These are phyloP conservation scores for Eucalyptus erythrocorys DNA, from an alignment of 345 rosid genomes.

Conservation along the genomic window DNA sequence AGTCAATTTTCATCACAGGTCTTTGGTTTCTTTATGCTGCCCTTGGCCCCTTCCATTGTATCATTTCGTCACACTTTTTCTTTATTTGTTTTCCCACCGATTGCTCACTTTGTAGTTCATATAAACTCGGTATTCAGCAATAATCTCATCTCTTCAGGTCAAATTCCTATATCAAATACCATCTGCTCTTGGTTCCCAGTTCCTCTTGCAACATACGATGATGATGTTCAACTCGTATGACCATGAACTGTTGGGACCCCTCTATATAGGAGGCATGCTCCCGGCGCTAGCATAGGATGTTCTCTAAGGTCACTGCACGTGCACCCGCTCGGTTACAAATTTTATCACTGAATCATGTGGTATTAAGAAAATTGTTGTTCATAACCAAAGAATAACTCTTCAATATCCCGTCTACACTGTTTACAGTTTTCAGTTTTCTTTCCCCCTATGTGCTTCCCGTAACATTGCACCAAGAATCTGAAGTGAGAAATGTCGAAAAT, in stretches of 20 bases:
- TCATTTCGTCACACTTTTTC: neutral
- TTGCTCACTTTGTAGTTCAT: neutral
- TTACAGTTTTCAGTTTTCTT: neutral
- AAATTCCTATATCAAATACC: neutral
- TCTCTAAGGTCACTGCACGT: neutral
- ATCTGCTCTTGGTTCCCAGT: conserved; percentile 2
- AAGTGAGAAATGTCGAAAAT: neutral
- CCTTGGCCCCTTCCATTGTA: neutral
- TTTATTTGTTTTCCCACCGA: neutral
- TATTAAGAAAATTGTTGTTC: neutral
- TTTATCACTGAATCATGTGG: neutral
- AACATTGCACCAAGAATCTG: neutral
- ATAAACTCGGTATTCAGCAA: neutral
- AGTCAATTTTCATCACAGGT: neutral
- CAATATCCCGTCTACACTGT: neutral
- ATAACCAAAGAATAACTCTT: neutral
- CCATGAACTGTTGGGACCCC: neutral
- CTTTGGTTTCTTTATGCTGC: neutral
- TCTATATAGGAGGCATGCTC: neutral
- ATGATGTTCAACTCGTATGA: neutral
- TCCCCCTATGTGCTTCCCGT: neutral
- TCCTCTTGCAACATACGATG: neutral
- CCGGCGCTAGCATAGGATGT: neutral
- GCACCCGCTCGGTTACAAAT: neutral
- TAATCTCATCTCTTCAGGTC: neutral